Base-by-base conservation (phyloP, 192 early-diverging fungal species). In the Coemansia erecta region DNA sequence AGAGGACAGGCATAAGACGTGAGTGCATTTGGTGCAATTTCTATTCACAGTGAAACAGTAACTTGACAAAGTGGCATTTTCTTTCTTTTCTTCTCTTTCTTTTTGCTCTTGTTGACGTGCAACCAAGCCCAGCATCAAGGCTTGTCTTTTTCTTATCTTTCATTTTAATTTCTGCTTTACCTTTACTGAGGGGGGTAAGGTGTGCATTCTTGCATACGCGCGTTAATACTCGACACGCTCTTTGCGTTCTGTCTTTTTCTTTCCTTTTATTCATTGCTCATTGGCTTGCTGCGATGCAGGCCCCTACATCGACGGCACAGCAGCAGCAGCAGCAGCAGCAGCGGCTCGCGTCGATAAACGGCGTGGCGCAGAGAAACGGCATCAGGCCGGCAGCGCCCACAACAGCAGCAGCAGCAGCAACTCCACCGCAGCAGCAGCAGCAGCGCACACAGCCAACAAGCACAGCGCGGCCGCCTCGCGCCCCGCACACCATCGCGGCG, bases 301-400 rank as follows among this genome's bases (percentile, higher is more conserved):
- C 13, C 23, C 26, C 3, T n/a, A 11, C n/a, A 8, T 12, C 21
- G 12, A 21, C 52, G 12, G 31, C 22, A 7, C 21, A 60, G 26
- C 53, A 61, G 11, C 72, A 62, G 39, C 72, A 60, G 7, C 63
- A 46, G 44, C 21, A 60, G 26, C 53, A 61, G 11, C 72, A 62
- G 39, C 72, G 64, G 7, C 63, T 64, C 8, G 57, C 69, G 24
- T 64, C 69, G 26, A 42, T 64, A 26, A 64, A 71, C 24, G 69
- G 59, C n/a, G 9, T 46, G n/a, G 18, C 21, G 33, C 19, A 28
- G 43, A 61, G 55, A 19, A 35, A 17, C 31, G 35, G 35, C 35
- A 37, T 2, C 35, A 37, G 10, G 35, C 35, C 2, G 8, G 8
- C 10, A 10, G 35, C 35, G 35, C 8, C 35, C 6, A 22, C 11